phyloP scores from a whole-genome alignment of 306 rosid species.

The Trifolium fragiferum region DNA sequence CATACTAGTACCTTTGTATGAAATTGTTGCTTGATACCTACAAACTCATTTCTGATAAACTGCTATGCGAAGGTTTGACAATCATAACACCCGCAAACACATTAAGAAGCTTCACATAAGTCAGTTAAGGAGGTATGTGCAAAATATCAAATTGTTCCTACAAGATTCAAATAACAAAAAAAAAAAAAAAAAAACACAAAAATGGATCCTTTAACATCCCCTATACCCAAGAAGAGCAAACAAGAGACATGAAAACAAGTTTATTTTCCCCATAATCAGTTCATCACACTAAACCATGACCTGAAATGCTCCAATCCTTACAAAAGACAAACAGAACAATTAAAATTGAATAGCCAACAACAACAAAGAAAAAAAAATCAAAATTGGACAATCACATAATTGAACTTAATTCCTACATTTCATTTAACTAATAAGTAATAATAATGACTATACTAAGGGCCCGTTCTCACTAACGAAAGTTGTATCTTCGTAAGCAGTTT shows the following conservation, averaged over 20 bases:
- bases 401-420: background rate
- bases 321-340: background rate
- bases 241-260: background rate
- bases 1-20: background rate
- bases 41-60: background rate
- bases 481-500: too few relatives aligned
- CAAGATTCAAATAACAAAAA: background rate
- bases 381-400: background rate
- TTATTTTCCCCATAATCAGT: background rate
- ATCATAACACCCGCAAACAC: background rate
- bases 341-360: background rate
- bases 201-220: too few relatives aligned
- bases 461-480: too few relatives aligned
- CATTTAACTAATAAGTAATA: background rate
- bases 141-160: background rate
- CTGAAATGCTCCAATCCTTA: background rate
- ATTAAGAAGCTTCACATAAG: background rate
- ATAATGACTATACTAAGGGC: background rate
- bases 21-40: background rate
- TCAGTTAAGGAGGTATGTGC: background rate
- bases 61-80: background rate
- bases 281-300: conserved; percentile 14
- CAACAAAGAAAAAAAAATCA: background rate
- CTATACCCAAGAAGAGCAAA: too few relatives aligned
- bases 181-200: background rate